Evolutionary conservation across 2,329 filamentous ascomycete genomes (phyloP).

Genomic region (Sporothrix humicola): DNA sequence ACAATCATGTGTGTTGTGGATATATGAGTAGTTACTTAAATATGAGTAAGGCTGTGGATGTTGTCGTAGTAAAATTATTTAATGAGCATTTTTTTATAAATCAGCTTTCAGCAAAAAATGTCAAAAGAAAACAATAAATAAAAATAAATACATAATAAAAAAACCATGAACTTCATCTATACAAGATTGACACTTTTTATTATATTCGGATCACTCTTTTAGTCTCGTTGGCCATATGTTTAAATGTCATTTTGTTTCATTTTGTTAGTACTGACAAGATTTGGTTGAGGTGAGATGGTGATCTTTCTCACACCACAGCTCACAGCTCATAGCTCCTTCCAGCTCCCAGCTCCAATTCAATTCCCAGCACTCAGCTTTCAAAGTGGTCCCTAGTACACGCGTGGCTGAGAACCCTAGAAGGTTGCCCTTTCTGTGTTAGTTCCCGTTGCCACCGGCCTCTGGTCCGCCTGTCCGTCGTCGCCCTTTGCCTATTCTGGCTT

Average conservation of each 20-base stretch:
- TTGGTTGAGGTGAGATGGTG: background rate
- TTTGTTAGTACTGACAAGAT: background rate
- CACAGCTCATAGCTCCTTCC: background rate
- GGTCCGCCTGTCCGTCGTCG: slow-evolving; percentile 23
- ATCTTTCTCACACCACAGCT: background rate
- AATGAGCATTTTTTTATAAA: too few relatives aligned
- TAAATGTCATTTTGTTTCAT: background rate
- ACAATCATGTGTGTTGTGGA: too few relatives aligned
- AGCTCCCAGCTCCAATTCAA: background rate
- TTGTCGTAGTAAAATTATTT: too few relatives aligned
- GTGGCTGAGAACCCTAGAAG: background rate
- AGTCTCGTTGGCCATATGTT: too few relatives aligned
- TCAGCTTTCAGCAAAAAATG: background rate
- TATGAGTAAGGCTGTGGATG: too few relatives aligned
- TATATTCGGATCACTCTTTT: background rate
- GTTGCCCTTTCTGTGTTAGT: slow-evolving; percentile 8
- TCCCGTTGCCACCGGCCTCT: slow-evolving; percentile 17
- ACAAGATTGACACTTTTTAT: too few relatives aligned
- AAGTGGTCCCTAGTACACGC: slow-evolving; percentile 7
- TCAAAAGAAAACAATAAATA: background rate
- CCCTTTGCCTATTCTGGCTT: slow-evolving; percentile 23
- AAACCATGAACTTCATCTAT: too few relatives aligned
- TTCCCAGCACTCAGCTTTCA: background rate
- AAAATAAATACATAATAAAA: background rate
- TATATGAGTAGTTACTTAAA: too few relatives aligned